Conservation (phyloP, 495 filamentous ascomycete genomes). For the Trichoderma orchidacearum region DNA sequence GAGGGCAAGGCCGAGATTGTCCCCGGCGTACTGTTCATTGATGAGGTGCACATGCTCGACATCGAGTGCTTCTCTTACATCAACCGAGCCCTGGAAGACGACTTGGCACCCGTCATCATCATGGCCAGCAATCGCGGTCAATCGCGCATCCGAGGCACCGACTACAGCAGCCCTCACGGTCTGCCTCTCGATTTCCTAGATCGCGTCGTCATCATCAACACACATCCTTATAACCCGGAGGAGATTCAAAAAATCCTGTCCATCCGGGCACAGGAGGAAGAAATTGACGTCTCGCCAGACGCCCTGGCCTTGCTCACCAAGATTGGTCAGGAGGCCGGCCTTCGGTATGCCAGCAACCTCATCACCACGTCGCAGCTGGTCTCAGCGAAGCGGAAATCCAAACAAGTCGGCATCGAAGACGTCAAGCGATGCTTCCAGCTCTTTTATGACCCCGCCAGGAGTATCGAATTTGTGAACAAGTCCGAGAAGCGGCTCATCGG, state of each 20-base stretch:
- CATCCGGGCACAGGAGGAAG: slow-evolving; percentile 89
- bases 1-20: slow-evolving; percentile 98
- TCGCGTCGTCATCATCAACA: slow-evolving; percentile 91
- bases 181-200: slow-evolving; percentile 93
- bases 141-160: slow-evolving; percentile 85
- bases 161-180: slow-evolving; percentile 81
- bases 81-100: slow-evolving; percentile 89
- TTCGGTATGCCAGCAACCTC: slow-evolving; percentile 88
- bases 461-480: slow-evolving; percentile 77
- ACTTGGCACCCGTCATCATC: slow-evolving; percentile 93
- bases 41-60: slow-evolving; percentile 99
- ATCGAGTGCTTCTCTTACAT: slow-evolving; percentile 98
- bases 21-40: slow-evolving; percentile 93
- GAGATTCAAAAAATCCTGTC: slow-evolving; percentile 84
- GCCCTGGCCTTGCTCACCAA: slow-evolving; percentile 87
- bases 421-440: slow-evolving; percentile 86
- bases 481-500: slow-evolving; percentile 91
- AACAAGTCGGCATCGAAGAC: slow-evolving; percentile 71
- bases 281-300: slow-evolving; percentile 78
- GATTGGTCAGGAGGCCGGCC: slow-evolving; percentile 83
- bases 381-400: slow-evolving; percentile 58
- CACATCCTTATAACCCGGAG: slow-evolving; percentile 69
- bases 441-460: slow-evolving; percentile 80
- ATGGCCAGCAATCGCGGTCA: slow-evolving; percentile 98
- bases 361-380: slow-evolving; percentile 87